Evolutionary conservation across 2,329 filamentous ascomycete genomes (phyloP), one percentile per base, ranked within the genome.

Genomic region (Thelonectria blattea): DNA sequence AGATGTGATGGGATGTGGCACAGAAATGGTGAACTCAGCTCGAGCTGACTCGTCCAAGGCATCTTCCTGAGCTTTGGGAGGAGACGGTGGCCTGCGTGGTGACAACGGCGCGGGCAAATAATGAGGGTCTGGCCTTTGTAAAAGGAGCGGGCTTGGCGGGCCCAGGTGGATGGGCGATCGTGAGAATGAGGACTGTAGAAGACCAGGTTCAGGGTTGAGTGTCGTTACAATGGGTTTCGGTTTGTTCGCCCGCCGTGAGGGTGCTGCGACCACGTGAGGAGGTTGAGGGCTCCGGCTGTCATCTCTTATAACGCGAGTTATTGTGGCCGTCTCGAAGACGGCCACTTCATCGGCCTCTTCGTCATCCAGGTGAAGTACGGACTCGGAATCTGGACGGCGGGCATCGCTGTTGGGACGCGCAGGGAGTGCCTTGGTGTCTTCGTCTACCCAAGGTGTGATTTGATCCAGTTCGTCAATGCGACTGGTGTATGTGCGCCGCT

Each of bases 401-500:
- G 70, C 66, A 43, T 70, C 65, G 72, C 89, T 91, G 67, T 88
- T 88, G 0, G 88, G 87, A 18, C 85, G 79, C 5, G 82, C 87
- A 32, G 94, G 94, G 10, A 98, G 81, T 24, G 90, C 90, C 74
- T 97, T 97, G 52, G 86, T 87, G 54, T 85, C 83, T 63, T 69
- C 68, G 63, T 78, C 67, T 67, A 82, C 71, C 75, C 83, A 74
- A 75, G 87, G 81, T 67, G 88, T 80, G 71, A 95, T 86, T 65
- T 89, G 88, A 69, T 91, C 87, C 42, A 99, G 81, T 74, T 99
- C 95, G 49, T 90, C 88, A 67, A 98, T 96, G 56, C 95, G 89
- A 59, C 89, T 92, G 52, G 90, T 92, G 75, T 99, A 99, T 2
- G 94, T 97, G 65, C 90, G 88, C 71, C 92, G 89, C 92, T 96